These are phyloP conservation scores for Endothia cerciana DNA, from an alignment of 2,329 filamentous ascomycete genomes.

Conservation along the genomic window DNA sequence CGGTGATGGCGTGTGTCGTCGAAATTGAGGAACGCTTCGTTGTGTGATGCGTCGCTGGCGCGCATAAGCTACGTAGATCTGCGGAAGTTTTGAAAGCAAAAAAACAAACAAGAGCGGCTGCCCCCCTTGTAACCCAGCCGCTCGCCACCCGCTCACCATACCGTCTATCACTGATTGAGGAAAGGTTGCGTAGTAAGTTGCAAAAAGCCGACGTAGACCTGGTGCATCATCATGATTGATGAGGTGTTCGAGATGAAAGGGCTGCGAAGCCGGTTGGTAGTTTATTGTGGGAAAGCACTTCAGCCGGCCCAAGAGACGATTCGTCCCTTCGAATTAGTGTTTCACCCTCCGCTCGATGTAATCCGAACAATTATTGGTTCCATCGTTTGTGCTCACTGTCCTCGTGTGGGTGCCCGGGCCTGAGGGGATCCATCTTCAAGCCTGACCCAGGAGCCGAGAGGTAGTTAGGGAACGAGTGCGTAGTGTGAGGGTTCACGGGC, in stretches of 20 bases:
- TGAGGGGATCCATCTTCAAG: slow-evolving; percentile 30
- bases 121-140: slow-evolving; percentile 16
- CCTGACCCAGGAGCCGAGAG: slow-evolving; percentile 27
- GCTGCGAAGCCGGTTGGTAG: slow-evolving; percentile 26
- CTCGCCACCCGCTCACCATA: slow-evolving; percentile 19
- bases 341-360: neutral
- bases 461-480: slow-evolving; percentile 31
- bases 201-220: slow-evolving; percentile 15
- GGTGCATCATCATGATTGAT: slow-evolving; percentile 15
- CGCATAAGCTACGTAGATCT: neutral
- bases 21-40: slow-evolving; percentile 11
- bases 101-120: slow-evolving; percentile 3
- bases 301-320: slow-evolving; percentile 24
- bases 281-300: slow-evolving; percentile 26
- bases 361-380: slow-evolving; percentile 12
- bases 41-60: neutral
- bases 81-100: neutral
- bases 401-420: slow-evolving; percentile 28
- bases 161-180: slow-evolving; percentile 14
- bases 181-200: neutral
- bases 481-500: slow-evolving; percentile 28
- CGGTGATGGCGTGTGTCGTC: slow-evolving; percentile 1
- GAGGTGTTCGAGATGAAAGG: slow-evolving; percentile 13
- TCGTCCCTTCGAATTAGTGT: slow-evolving; percentile 1
- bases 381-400: slow-evolving; percentile 26